Base-by-base conservation (phyloP, 805 yeast genomes). In the Candida stauntonica region DNA sequence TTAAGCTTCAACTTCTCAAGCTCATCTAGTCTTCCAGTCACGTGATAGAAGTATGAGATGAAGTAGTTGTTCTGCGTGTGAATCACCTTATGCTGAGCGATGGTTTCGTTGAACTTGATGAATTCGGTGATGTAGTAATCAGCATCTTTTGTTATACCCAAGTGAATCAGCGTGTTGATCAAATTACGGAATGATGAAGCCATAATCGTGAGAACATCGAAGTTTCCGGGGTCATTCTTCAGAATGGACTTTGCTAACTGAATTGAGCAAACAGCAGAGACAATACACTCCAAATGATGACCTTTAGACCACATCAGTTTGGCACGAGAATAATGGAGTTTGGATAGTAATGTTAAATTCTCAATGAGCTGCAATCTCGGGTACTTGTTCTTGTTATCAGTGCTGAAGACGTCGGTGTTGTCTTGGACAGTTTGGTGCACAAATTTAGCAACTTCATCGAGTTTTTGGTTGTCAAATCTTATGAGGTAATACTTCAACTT, bases 61-160 rank as follows among this genome's bases (percentile, higher is more conserved):
- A 54, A 54, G 36, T 48, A 55, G 29, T 36, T 35, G 31, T 55
- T 55, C 31, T 45, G 49, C 5, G 35, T 35, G 23, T 37, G 36
- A 0, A 46, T 16, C 1, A 38, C 5, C 23, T 39, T 51, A 30
- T 38, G 31, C 12, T 41, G 47, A 7, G 31, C 16, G 9, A 50
- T 34, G 0, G 58, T 38, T 2, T 46, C 34, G 29, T 50, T 55
- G 28, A 54, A 44, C 29, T 45, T 55, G 4, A 15, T 14, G 18
- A 75, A 62, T 47, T 83, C 89, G 5, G 63, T 62, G 3, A 69
- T 46, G 56, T 71, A 81, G 51, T 67, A 77, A 3, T 70, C 68
- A 33, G 79, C 68, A 39, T 82, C 87, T 45, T 75, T 75, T 0
- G 78, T 61, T 3, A 79, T 51, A 0, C 89, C 88, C 27, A 76